Percentiles rank a stretch among this genome's conserved stretches.
Conservation (phyloP, 2,329 filamentous ascomycete species). For the Phialophora expanda region DNA sequence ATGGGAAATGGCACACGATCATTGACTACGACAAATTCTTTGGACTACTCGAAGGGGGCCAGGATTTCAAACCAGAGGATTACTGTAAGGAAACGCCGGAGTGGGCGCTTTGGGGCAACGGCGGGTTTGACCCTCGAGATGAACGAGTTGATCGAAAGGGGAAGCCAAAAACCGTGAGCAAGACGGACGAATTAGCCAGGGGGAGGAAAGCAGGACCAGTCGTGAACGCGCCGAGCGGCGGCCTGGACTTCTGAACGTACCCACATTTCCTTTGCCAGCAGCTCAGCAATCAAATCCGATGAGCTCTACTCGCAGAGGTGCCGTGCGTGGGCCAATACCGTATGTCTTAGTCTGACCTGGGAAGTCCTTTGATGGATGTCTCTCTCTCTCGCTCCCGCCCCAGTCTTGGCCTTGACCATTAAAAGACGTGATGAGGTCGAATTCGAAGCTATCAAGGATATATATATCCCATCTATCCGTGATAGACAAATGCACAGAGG, state of each 20-base stretch:
- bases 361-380: too few relatives aligned
- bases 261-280: not conserved
- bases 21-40: slow-evolving; percentile 94
- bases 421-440: too few relatives aligned
- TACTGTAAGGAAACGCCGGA: slow-evolving; percentile 90
- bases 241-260: slow-evolving; percentile 11
- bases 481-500: too few relatives aligned
- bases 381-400: too few relatives aligned
- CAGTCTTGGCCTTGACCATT: too few relatives aligned
- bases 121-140: slow-evolving; percentile 91
- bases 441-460: too few relatives aligned
- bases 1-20: slow-evolving; percentile 84
- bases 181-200: not conserved
- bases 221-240: not conserved
- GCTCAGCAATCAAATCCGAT: not conserved
- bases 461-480: too few relatives aligned
- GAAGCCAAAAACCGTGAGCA: slow-evolving; percentile 31
- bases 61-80: slow-evolving; percentile 82
- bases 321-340: too few relatives aligned
- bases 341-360: too few relatives aligned
- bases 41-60: slow-evolving; percentile 74
- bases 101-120: slow-evolving; percentile 94
- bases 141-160: slow-evolving; percentile 87
- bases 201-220: not conserved
- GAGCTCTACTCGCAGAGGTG: not conserved